A percentile compares a stretch with the other conserved stretches of the same genome.
Conservation (phyloP, 345 rosid species). For the Hevea brasiliensis region DNA sequence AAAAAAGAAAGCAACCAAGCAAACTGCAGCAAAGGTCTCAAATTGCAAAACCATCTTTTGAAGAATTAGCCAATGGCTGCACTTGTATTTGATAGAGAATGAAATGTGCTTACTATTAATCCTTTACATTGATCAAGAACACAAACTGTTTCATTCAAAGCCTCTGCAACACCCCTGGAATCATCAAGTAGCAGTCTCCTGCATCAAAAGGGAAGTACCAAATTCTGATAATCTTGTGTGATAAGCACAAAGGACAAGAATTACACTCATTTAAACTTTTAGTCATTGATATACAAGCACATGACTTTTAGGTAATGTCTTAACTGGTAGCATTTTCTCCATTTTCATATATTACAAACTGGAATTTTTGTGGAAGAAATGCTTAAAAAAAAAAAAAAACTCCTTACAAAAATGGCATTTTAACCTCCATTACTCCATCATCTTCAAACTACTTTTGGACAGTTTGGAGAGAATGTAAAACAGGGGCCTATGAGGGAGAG, state of each 20-base stretch:
- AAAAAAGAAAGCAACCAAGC: constrained; percentile 1
- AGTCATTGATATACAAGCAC: constrained; percentile 11
- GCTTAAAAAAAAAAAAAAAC: not conserved
- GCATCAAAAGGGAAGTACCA: constrained; percentile 20
- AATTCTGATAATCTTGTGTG: not conserved
- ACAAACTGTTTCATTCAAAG: constrained; percentile 86
- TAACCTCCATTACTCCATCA: not conserved
- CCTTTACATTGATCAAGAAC: constrained; percentile 66
- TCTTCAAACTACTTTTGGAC: not conserved
- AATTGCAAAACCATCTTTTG: not conserved
- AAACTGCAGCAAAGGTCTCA: constrained; percentile 1
- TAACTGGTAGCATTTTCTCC: not conserved
- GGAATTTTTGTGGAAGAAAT: not conserved
- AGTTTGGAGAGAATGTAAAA: not conserved
- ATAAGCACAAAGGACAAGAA: constrained; percentile 1
- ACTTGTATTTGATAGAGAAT: constrained; percentile 7
- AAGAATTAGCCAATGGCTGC: constrained; percentile 2
- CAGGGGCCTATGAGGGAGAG: not conserved
- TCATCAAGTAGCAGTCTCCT: constrained; percentile 95
- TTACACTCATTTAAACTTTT: constrained; percentile 1
- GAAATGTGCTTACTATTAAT: constrained; percentile 57
- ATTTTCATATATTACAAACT: not conserved
- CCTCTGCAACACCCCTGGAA: constrained; percentile 84
- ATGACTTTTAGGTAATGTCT: not conserved
- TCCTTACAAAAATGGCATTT: not conserved